Evolutionary conservation across 768 basidiomycete genomes (phyloP), one percentile per base, ranked within the genome.

Genomic region (Phaffia tasmanica): DNA sequence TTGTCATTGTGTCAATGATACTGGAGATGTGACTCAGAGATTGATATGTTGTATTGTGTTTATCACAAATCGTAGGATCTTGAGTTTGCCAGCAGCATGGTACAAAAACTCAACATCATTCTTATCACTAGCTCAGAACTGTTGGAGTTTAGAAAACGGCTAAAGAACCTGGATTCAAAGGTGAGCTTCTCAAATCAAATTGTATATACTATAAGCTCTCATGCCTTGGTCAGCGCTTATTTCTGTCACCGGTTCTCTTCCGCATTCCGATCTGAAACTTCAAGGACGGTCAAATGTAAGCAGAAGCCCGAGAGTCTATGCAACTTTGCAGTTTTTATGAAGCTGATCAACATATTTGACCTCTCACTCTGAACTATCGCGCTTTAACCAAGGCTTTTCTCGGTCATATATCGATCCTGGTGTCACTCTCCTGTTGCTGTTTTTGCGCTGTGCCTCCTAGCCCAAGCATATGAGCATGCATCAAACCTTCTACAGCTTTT

Each of bases 391-490:
- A 62, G 61, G 19, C 76, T 99, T 25, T 99, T 98, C 75, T 89
- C 88, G 15, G 89, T 87, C 0, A 79, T 99, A 3, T 99, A 99
- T 73, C 83, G 90, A 23, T 98, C 92, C 23, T 99, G 95, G 95
- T 98, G 92, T 75, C 95, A 99, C 72, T 97, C 97, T 73, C 88
- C 94, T 1, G 93, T 98, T 53, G 87, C 95, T 0, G 91, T 91
- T 0, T 95, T 99, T 74, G 91, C 95, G 1, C 81, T 99, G 7
- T 99, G 95, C 75, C 81, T 99, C 32, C 81, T 99, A 29, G 95
- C 95, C 6, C 95, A 99, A 75, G 94, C 95, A 2, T 99, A 99
- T 71, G 95, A 99, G 75, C 95, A 99, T 76, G 95, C 94, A 1
- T 94, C 91, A 25, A 97, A 93, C 75, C 81, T 99, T 3, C 80